These are phyloP conservation scores for Ciborinia camelliae DNA, from an alignment of 2,329 filamentous ascomycete genomes.

Conservation along the genomic window DNA sequence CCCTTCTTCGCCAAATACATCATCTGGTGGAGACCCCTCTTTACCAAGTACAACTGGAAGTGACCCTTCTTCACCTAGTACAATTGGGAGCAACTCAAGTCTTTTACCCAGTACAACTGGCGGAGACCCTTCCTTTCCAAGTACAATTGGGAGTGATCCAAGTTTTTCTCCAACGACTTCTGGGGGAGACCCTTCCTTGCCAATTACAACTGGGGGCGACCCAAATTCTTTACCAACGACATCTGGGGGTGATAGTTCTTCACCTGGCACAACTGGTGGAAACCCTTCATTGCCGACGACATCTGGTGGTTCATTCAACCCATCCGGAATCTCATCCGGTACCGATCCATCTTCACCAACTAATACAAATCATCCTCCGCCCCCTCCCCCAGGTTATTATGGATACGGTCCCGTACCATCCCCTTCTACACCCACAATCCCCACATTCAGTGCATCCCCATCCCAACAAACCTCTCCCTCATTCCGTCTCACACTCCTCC, in stretches of 20 bases:
- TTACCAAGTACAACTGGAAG: not conserved
- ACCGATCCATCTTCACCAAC: not conserved
- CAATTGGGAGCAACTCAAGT: too few relatives aligned
- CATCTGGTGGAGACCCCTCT: not conserved
- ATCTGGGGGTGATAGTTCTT: not conserved
- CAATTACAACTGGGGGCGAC: not conserved
- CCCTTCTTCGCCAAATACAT: not conserved
- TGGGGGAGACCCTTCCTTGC: not conserved
- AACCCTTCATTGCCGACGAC: not conserved
- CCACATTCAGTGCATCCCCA: not conserved
- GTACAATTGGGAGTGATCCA: too few relatives aligned
- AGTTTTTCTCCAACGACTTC: too few relatives aligned
- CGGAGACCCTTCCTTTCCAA: not conserved
- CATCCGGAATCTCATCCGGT: not conserved
- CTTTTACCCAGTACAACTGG: not conserved
- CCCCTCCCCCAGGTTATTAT: not conserved
- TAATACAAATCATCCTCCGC: not conserved
- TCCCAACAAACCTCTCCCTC: not conserved
- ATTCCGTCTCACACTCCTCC: conserved; percentile 8
- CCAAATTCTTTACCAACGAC: not conserved
- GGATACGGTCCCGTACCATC: not conserved
- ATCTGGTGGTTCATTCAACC: not conserved
- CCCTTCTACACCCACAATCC: not conserved
- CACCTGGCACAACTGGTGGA: not conserved
- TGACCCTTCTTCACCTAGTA: not conserved